Evolutionary conservation across 345 rosid species (phyloP), one percentile per base, ranked within the genome.

Genomic region (Clarkia xantiana): DNA sequence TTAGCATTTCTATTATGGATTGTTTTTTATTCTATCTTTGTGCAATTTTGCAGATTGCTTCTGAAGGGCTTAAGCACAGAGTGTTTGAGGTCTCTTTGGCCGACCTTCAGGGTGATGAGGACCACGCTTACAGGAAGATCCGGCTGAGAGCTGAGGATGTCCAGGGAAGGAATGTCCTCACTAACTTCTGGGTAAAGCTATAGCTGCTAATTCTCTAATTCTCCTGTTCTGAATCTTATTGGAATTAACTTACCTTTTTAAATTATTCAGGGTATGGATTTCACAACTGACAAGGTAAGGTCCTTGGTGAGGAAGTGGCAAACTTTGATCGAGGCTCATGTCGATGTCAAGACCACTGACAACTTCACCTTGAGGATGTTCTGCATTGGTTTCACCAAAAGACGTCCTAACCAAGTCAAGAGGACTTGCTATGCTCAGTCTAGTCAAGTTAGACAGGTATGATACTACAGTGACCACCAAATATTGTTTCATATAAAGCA

Each of bases 281-380:
- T 91, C 56, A 91, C 98, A 0, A 86, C 87, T 0, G 98, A 86
- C 68, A 91, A 91, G 61, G 64, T 86, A 56, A 91, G 96, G 84
- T 91, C 98, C 0, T 70, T 91, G 74, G 98, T 87, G 52, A 72
- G 81, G 39, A 91, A 84, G 65, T 91, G 96, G 96, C 95, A 91
- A 57, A 86, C 93, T 11, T 71, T 86, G 72, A 84, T 84, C 43
- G 98, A 91, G 73, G 71, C 82, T 18, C 84, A 84, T 45, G 98
- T 87, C 15, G 99, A 93, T 78, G 95, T 93, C 42, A 93, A 93
- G 67, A 87, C 99, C 17, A 93, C 94, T 0, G 99, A 84, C 29
- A 80, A 62, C 63, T 84, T 66, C 61, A 93, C 95, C 0, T 43
- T 87, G 56, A 84, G 96, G 74, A 63, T 93, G 66, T 93, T 93